phyloP scores from a whole-genome alignment of 2,329 filamentous ascomycete genomes.

The Aspergillus udagawae region DNA sequence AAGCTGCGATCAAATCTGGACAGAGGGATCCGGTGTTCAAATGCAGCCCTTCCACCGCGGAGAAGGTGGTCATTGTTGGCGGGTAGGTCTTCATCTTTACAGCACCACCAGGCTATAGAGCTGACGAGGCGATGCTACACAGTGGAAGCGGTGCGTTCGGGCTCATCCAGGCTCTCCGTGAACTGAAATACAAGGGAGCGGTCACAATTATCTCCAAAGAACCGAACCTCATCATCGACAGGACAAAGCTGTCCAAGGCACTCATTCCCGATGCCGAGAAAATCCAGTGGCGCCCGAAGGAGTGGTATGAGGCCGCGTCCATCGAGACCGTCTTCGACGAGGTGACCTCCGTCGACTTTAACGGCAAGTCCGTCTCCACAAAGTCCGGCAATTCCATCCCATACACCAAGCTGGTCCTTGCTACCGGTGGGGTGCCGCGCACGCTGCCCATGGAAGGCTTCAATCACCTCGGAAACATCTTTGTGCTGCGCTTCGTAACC shows the following conservation, averaged over 20 bases:
- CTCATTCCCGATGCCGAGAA: conserved; percentile 77
- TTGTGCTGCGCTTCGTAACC: conserved; percentile 72
- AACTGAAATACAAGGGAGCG: conserved; percentile 71
- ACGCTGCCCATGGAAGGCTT: conserved; percentile 78
- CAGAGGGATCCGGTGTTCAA: conserved; percentile 70
- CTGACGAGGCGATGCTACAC: conserved; percentile 1
- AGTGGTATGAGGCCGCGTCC: conserved; percentile 67
- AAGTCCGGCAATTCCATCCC: conserved; percentile 64
- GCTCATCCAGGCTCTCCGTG: conserved; percentile 75
- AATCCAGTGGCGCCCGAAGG: conserved; percentile 68
- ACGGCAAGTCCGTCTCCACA: conserved; percentile 68
- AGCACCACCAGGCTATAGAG: too few species aligned
- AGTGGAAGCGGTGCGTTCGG: conserved; percentile 80
- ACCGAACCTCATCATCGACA: conserved; percentile 82
- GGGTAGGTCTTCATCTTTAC: conserved; percentile 43
- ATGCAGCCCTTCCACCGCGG: conserved; percentile 55
- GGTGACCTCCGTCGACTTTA: conserved; percentile 74
- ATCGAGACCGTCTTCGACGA: conserved; percentile 56
- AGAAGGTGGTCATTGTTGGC: conserved; percentile 75
- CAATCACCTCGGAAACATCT: conserved; percentile 82
- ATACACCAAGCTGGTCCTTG: conserved; percentile 87
- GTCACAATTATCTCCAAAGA: conserved; percentile 84
- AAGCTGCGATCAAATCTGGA: conserved; percentile 71
- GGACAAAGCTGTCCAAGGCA: conserved; percentile 93
- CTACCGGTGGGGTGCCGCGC: conserved; percentile 77